Evolutionary conservation across 495 filamentous ascomycete species (phyloP).

Genomic region (Podospora tetraspora): DNA sequence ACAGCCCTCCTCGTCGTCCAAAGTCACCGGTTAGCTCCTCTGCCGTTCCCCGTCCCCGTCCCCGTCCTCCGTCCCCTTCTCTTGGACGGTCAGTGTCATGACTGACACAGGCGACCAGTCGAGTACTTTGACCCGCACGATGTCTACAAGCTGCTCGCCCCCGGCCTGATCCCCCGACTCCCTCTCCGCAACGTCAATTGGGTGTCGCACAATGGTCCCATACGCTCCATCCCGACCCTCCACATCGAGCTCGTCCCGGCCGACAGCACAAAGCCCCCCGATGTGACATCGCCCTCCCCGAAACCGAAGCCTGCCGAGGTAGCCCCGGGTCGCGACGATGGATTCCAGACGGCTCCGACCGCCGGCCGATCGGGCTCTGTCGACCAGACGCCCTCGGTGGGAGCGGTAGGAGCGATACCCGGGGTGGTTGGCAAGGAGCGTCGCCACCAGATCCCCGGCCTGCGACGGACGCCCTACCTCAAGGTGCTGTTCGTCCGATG

Average conservation of each 20-base stretch:
- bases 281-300: constrained; percentile 34
- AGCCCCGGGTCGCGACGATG: constrained; percentile 42
- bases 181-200: constrained; percentile 93
- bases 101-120: constrained; percentile 30
- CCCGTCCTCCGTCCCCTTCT: background rate
- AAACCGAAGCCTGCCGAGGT: constrained; percentile 38
- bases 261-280: constrained; percentile 29
- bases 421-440: constrained; percentile 46
- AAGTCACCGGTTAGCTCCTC: constrained; percentile 57
- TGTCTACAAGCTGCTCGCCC: constrained; percentile 73
- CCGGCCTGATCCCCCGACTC: constrained; percentile 68
- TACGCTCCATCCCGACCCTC: constrained; percentile 86
- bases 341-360: constrained; percentile 43
- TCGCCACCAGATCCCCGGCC: constrained; percentile 89
- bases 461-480: constrained; percentile 89
- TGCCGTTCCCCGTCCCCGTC: background rate
- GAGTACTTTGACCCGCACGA: constrained; percentile 86
- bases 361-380: constrained; percentile 24
- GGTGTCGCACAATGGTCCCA: constrained; percentile 86
- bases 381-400: constrained; percentile 31
- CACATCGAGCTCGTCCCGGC: constrained; percentile 78
- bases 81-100: no score
- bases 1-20: constrained; percentile 60
- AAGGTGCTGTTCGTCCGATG: constrained; percentile 85
- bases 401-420: constrained; percentile 19